phyloP scores from a whole-genome alignment of 1,284 basidiomycete genomes.

The Heterobasidion parviporum region DNA sequence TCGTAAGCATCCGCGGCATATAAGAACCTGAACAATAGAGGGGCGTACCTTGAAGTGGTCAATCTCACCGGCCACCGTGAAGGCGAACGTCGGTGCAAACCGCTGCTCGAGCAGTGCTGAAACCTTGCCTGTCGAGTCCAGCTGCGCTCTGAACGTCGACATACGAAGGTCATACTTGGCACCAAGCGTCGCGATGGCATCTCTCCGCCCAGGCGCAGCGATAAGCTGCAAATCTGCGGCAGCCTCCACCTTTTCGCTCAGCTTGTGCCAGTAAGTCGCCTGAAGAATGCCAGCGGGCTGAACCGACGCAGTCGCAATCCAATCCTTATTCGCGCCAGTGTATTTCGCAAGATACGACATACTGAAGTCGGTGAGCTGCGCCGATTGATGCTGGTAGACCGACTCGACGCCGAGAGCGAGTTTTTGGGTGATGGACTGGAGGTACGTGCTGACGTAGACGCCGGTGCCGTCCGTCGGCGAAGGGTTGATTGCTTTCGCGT shows the following conservation, averaged over 20 bases:
- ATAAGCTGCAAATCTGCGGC: slow-evolving; percentile 89
- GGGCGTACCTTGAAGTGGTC: slow-evolving; percentile 88
- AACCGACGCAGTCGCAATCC: slow-evolving; percentile 91
- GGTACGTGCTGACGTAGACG: slow-evolving; percentile 89
- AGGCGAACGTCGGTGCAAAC: slow-evolving; percentile 91
- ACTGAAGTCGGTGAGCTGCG: slow-evolving; percentile 65
- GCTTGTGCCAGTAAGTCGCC: slow-evolving; percentile 94
- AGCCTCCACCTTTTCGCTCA: slow-evolving; percentile 97
- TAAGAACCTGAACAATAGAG: neutral
- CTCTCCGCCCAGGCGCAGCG: slow-evolving; percentile 71
- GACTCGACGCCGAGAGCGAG: slow-evolving; percentile 88
- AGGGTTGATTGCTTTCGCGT: slow-evolving; percentile 90
- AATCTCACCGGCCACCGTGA: slow-evolving; percentile 94
- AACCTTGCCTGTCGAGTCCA: slow-evolving; percentile 92
- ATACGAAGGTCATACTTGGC: slow-evolving; percentile 96
- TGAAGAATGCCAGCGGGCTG: slow-evolving; percentile 85
- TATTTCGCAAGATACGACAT: slow-evolving; percentile 89
- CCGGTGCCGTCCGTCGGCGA: slow-evolving; percentile 86
- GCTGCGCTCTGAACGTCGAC: slow-evolving; percentile 87
- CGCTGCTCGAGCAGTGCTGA: slow-evolving; percentile 93
- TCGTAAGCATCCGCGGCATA: slow-evolving; percentile 1
- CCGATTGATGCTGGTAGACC: slow-evolving; percentile 77
- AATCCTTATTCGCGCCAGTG: slow-evolving; percentile 64
- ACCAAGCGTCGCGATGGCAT: slow-evolving; percentile 88
- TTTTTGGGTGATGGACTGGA: slow-evolving; percentile 93